Base-by-base conservation (phyloP, 208 protist genomes). In the Trypanosoma congolense region DNA sequence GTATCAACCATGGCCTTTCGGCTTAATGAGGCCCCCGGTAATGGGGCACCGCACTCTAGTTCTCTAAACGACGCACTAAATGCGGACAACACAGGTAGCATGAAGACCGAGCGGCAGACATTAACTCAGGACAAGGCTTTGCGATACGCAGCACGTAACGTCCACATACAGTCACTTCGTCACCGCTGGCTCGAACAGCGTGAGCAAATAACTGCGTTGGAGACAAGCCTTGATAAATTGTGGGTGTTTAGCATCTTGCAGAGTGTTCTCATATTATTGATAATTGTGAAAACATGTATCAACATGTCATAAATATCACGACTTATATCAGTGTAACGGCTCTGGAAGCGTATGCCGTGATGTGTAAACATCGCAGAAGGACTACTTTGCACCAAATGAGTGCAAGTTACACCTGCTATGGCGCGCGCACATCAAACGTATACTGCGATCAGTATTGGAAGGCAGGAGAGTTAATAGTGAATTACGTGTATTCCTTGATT, bases 151-250 rank as follows among this genome's bases (percentile, higher is more conserved):
- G 84, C 84, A 25, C 59, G 70, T 21, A 77, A 92, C 54, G 77
- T 78, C 24, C 78, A 88, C 55, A 73, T 92, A 35, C 79, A 88
- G 61, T 84, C 75, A 22, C 57, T 92, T 35, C 77, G 84, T 22
- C 83, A 83, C 47, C 84, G 80, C 44, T 92, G 74, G 76, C 56
- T 92, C 51, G 80, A 92, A 64, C 80, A 89, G 51, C 77, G 73
- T 24, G 61, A 58, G n/a, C 46, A 63, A 29, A 71, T 92, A 35
- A 44, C 51, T 6, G 40, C 56, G 21, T 30, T 92, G n/a, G 72
- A 92, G 53, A 35, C 45, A 10, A 83, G 50, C 16, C 62, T 89
- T 43, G 56, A 42, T n/a, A 67, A 65, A 19, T 40, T 87, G 38
- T 80, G 73, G 70, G 76, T 65, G 64, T 64, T 83, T 35, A 55